phyloP scores from a whole-genome alignment of 1,139 yeast genomes.

The Neolecta irregularis region DNA sequence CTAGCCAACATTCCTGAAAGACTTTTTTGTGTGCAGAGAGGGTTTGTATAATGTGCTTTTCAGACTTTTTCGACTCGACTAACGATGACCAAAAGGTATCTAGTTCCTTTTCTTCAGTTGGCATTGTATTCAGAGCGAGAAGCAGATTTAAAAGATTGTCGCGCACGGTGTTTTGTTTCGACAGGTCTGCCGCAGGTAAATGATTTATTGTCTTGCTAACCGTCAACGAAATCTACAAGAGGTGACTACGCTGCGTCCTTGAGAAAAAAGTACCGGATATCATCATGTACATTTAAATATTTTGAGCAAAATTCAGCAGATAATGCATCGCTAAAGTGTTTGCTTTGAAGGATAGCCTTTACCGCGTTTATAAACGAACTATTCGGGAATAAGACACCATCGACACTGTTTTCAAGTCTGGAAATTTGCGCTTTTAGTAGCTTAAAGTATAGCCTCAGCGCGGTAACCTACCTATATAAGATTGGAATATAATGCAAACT shows the following conservation, averaged over 20 bases:
- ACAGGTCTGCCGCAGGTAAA: constrained; percentile 1
- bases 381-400: constrained; percentile 50
- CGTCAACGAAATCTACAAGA: constrained; percentile 4
- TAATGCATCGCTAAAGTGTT: constrained; percentile 29
- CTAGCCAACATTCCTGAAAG: constrained; percentile 56
- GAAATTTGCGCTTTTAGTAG: constrained; percentile 51
- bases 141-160: constrained; percentile 11
- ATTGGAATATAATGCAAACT: too few species aligned
- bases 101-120: constrained; percentile 10
- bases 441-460: constrained; percentile 33
- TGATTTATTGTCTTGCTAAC: constrained; percentile 3
- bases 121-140: constrained; percentile 8
- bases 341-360: constrained; percentile 27
- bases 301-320: constrained; percentile 44
- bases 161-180: constrained; percentile 5
- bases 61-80: constrained; percentile 11
- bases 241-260: constrained; percentile 10
- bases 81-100: constrained; percentile 15
- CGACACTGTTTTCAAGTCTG: constrained; percentile 48
- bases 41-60: too few species aligned
- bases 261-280: constrained; percentile 21
- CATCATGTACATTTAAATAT: constrained; percentile 34
- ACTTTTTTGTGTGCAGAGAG: constrained; percentile 43
- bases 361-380: constrained; percentile 38
- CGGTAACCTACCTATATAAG: neutral